These are phyloP conservation scores for Anthostomella pinea DNA, from an alignment of 2,329 filamentous ascomycete species.

Conservation along the genomic window DNA sequence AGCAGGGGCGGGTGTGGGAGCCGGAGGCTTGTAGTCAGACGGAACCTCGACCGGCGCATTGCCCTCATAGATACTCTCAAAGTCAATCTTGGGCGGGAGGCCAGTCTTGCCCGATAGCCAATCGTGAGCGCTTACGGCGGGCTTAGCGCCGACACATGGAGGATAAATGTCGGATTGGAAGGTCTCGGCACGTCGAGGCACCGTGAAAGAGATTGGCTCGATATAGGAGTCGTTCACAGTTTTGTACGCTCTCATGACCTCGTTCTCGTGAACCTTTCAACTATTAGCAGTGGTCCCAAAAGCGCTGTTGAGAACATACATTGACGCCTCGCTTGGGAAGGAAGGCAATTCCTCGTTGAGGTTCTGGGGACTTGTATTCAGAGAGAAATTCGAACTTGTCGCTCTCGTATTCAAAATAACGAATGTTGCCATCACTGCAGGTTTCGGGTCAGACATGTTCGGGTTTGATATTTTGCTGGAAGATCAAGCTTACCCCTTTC, in stretches of 20 bases:
- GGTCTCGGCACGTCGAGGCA: constrained; percentile 85
- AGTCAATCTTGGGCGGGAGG: constrained; percentile 85
- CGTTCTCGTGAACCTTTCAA: constrained; percentile 80
- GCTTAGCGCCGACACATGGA: constrained; percentile 74
- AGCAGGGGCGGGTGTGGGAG: constrained; percentile 42
- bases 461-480: constrained; percentile 3
- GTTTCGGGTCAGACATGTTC: constrained; percentile 23
- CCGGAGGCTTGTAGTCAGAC: constrained; percentile 62
- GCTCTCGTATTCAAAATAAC: constrained; percentile 97
- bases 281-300: constrained; percentile 5
- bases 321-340: constrained; percentile 93
- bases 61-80: constrained; percentile 89
- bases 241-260: constrained; percentile 94
- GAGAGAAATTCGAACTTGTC: constrained; percentile 98
- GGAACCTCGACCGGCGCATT: constrained; percentile 74
- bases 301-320: constrained; percentile 42
- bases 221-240: constrained; percentile 93
- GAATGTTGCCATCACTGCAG: constrained; percentile 89
- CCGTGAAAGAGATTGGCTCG: constrained; percentile 96
- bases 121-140: constrained; percentile 75
- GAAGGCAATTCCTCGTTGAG: constrained; percentile 92
- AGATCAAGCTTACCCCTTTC: constrained; percentile 73
- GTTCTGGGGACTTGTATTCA: constrained; percentile 95
- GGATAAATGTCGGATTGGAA: constrained; percentile 98
- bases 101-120: constrained; percentile 86